Conservation (phyloP, 2,329 filamentous ascomycete species). For the Rutstroemia sp. region DNA sequence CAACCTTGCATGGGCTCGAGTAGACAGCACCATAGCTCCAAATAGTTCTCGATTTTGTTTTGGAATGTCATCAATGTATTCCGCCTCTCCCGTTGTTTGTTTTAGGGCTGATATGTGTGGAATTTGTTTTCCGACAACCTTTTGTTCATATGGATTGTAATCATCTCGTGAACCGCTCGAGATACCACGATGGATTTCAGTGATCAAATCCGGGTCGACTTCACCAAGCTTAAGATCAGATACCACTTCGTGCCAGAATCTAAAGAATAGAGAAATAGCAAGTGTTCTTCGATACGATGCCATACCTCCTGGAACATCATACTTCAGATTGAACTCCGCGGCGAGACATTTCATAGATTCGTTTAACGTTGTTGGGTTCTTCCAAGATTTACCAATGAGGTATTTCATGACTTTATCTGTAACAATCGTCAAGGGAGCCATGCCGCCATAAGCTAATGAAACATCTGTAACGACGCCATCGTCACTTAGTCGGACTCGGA, state of each 20-base stretch:
- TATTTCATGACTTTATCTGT: constrained; percentile 69
- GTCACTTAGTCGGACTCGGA: constrained; percentile 65
- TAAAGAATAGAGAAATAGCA: constrained; percentile 88
- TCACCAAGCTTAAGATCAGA: constrained; percentile 46
- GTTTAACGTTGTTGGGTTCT: constrained; percentile 73
- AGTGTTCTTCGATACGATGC: constrained; percentile 86
- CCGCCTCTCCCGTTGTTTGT: constrained; percentile 85
- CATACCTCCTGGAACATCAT: constrained; percentile 92
- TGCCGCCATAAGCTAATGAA: constrained; percentile 83
- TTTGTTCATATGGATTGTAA: constrained; percentile 68
- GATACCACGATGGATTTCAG: constrained; percentile 76
- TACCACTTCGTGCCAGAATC: constrained; percentile 86
- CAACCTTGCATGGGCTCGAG: constrained; percentile 79
- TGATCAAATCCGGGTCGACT: constrained; percentile 64
- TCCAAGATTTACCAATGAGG: constrained; percentile 68
- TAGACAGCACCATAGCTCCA: constrained; percentile 78
- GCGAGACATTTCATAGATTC: constrained; percentile 78
- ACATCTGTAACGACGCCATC: constrained; percentile 62
- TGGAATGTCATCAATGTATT: constrained; percentile 93
- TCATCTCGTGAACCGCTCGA: constrained; percentile 71
- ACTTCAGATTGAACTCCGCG: constrained; percentile 76
- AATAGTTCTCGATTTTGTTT: constrained; percentile 77
- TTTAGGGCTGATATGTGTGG: constrained; percentile 84
- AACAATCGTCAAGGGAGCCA: constrained; percentile 80
- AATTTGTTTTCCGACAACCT: constrained; percentile 71